These are phyloP conservation scores for Meyerozyma carpophila DNA, from an alignment of 1,139 yeast species.

Conservation along the genomic window DNA sequence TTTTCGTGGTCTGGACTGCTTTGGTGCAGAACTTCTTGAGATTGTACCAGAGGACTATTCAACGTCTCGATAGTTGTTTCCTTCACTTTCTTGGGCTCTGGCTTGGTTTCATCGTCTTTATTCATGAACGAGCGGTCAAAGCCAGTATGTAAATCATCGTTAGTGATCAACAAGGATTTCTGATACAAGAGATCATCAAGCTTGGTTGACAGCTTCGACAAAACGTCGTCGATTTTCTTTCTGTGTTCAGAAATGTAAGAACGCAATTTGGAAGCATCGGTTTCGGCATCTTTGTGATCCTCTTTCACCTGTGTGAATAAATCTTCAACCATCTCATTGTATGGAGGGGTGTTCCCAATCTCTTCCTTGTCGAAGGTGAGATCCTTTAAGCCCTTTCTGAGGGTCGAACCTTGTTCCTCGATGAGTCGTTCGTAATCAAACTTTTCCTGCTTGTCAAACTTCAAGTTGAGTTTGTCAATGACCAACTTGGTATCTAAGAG, in stretches of 20 bases:
- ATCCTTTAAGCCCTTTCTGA: conserved; percentile 42
- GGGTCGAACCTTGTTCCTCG: conserved; percentile 28
- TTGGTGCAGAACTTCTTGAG: neutral
- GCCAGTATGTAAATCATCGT: conserved; percentile 93
- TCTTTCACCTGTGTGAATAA: conserved; percentile 64
- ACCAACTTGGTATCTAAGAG: conserved; percentile 35
- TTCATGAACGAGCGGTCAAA: conserved; percentile 82
- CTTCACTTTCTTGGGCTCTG: conserved; percentile 5
- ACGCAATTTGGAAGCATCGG: conserved; percentile 36
- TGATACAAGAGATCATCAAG: conserved; percentile 65
- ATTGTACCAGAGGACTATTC: conserved; percentile 13
- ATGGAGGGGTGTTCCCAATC: conserved; percentile 68
- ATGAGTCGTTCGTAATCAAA: conserved; percentile 37
- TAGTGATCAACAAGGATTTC: conserved; percentile 69
- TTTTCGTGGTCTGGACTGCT: conserved; percentile 4
- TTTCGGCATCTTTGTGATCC: conserved; percentile 50
- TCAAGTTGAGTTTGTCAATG: conserved; percentile 35
- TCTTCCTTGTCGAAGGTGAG: conserved; percentile 42
- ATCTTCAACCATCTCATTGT: conserved; percentile 91
- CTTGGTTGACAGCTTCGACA: conserved; percentile 54
- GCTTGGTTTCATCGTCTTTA: conserved; percentile 31
- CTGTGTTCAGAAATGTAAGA: conserved; percentile 54
- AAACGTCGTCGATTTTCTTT: conserved; percentile 60
- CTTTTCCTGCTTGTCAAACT: conserved; percentile 57
- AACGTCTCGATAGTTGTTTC: conserved; percentile 26